Evolutionary conservation across 1,284 basidiomycete species (phyloP).

Genomic region (Sporisorium reilianum): DNA sequence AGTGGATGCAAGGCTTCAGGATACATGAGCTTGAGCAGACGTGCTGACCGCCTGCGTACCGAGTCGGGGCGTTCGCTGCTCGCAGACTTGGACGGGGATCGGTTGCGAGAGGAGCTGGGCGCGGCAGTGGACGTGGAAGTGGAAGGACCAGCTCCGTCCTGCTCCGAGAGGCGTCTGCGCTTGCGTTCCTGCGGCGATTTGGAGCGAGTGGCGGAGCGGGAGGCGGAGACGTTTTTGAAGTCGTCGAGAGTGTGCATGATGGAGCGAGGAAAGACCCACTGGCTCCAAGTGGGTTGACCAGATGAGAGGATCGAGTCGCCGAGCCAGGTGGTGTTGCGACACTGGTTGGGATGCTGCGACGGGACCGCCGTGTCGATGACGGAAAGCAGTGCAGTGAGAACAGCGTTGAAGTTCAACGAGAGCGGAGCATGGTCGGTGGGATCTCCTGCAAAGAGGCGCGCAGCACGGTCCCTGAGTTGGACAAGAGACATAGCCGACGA

Average conservation of each 20-base stretch:
- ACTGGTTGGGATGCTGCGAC: not conserved
- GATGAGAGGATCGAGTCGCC: conserved; percentile 24
- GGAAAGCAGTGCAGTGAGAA: conserved; percentile 35
- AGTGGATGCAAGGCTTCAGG: conserved; percentile 34
- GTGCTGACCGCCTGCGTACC: conserved; percentile 33
- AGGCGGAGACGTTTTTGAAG: conserved; percentile 18
- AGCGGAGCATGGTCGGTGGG: conserved; percentile 18
- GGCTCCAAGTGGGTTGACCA: conserved; percentile 35
- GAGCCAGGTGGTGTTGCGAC: conserved; percentile 38
- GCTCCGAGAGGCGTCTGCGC: conserved; percentile 29
- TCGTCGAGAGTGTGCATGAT: conserved; percentile 29
- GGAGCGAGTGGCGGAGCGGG: not conserved
- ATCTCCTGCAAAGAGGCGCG: conserved; percentile 23
- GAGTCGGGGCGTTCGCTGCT: conserved; percentile 24
- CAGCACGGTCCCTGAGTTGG: conserved; percentile 42
- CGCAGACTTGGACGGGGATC: conserved; percentile 15
- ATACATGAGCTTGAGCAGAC: conserved; percentile 43
- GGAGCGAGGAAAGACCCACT: conserved; percentile 45
- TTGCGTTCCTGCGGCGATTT: conserved; percentile 21
- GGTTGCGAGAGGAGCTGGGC: conserved; percentile 14
- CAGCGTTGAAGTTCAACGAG: conserved; percentile 36
- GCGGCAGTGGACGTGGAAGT: not conserved
- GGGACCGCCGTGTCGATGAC: conserved; percentile 42
- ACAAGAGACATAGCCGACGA: conserved; percentile 41
- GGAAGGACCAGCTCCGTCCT: not conserved